These are phyloP conservation scores for Syncephalastrum racemosum DNA, from an alignment of 371 early-diverging fungal species.

Conservation along the genomic window DNA sequence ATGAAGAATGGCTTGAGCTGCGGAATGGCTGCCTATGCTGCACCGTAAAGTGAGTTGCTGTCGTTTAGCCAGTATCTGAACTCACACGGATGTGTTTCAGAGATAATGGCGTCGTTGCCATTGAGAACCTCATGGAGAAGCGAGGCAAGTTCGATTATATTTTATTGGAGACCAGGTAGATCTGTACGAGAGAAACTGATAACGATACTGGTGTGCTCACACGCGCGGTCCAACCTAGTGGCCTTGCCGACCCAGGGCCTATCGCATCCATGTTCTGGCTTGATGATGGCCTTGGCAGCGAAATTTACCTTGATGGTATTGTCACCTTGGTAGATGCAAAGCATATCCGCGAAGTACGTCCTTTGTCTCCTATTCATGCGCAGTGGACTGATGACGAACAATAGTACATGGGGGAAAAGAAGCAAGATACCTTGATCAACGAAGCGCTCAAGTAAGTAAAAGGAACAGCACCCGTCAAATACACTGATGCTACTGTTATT, in stretches of 20 bases:
- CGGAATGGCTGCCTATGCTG: slow-evolving; percentile 97
- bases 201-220: too few species aligned
- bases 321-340: slow-evolving; percentile 93
- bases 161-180: slow-evolving; percentile 82
- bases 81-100: slow-evolving; percentile 28
- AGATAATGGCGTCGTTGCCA: slow-evolving; percentile 92
- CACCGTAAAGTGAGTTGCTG: slow-evolving; percentile 76
- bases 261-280: slow-evolving; percentile 97
- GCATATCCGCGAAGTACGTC: slow-evolving; percentile 61
- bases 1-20: slow-evolving; percentile 96
- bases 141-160: slow-evolving; percentile 93
- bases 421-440: slow-evolving; percentile 60
- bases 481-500: not conserved
- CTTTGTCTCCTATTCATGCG: not conserved
- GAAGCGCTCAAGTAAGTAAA: slow-evolving; percentile 64
- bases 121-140: slow-evolving; percentile 91
- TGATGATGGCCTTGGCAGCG: slow-evolving; percentile 89
- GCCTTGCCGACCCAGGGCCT: slow-evolving; percentile 86
- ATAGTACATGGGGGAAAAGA: slow-evolving; percentile 56
- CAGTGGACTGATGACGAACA: not conserved
- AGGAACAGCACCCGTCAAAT: not conserved
- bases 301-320: slow-evolving; percentile 91
- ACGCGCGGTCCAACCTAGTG: slow-evolving; percentile 20
- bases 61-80: not conserved
- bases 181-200: not conserved